phyloP scores from a whole-genome alignment of 768 basidiomycete species.

The Kwoniella sp. region DNA sequence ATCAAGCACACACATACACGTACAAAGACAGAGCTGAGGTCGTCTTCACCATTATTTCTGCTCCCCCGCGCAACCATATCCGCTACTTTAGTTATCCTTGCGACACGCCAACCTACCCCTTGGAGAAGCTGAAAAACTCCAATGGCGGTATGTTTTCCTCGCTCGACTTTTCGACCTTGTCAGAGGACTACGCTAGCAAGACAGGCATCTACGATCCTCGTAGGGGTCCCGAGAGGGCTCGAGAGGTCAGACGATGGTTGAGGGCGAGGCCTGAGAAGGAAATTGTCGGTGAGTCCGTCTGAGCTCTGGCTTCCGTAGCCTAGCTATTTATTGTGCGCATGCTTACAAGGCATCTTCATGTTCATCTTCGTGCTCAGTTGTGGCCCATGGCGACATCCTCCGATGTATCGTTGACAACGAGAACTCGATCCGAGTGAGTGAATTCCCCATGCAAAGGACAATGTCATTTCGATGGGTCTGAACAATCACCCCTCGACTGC shows the following conservation, averaged over 20 bases:
- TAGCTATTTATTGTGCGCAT: too few species aligned
- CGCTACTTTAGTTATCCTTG: constrained; percentile 27
- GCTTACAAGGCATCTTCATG: background rate
- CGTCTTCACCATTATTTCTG: too few species aligned
- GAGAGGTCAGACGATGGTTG: constrained; percentile 49
- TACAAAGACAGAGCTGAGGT: too few species aligned
- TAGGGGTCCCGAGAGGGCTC: constrained; percentile 29
- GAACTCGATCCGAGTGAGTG: constrained; percentile 32
- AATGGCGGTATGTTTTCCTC: constrained; percentile 45
- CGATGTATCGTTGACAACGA: constrained; percentile 37
- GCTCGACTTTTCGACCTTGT: constrained; percentile 47
- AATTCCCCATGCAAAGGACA: too few species aligned
- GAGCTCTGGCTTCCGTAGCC: background rate
- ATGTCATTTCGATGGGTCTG: too few species aligned
- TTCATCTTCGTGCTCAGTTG: constrained; percentile 29
- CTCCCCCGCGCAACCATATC: background rate
- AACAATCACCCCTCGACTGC: too few species aligned
- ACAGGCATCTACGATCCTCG: constrained; percentile 43
- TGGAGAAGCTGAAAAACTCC: constrained; percentile 24
- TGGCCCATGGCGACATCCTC: constrained; percentile 55
- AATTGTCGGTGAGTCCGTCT: constrained; percentile 48
- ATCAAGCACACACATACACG: too few species aligned
- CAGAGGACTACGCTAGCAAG: constrained; percentile 49
- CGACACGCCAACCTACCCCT: constrained; percentile 38
- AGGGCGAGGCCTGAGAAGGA: constrained; percentile 45